phyloP scores from a whole-genome alignment of 306 rosid species.

The Ormosia emarginata region DNA sequence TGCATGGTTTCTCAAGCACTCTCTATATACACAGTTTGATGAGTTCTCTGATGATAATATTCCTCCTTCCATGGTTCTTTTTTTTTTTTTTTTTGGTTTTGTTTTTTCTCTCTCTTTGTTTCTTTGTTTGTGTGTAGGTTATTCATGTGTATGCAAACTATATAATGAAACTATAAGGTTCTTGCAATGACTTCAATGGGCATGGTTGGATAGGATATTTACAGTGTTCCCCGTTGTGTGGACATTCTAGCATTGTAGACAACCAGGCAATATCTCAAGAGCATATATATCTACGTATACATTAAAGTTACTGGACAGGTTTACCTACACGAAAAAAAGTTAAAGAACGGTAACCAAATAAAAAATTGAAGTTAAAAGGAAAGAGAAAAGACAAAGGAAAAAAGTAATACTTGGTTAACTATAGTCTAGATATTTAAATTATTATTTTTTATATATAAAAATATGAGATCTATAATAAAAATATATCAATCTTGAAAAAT shows the following conservation, averaged over 20 bases:
- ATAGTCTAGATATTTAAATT: too few species aligned
- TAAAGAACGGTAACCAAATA: not conserved
- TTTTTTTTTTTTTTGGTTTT: not conserved
- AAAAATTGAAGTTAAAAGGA: not conserved
- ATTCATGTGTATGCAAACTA: not conserved
- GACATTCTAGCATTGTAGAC: constrained; percentile 45
- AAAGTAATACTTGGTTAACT: too few species aligned
- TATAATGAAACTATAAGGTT: not conserved
- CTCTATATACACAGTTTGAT: constrained; percentile 48
- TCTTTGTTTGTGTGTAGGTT: not conserved
- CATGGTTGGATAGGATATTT: constrained; percentile 23
- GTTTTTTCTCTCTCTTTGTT: not conserved
- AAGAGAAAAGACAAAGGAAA: too few species aligned
- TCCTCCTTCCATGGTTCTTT: constrained; percentile 24
- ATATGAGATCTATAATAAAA: too few species aligned
- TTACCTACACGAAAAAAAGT: not conserved
- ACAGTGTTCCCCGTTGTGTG: constrained; percentile 40
- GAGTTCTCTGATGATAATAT: constrained; percentile 15
- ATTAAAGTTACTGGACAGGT: not conserved
- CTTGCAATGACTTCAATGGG: constrained; percentile 30
- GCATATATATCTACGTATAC: not conserved
- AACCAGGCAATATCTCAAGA: constrained; percentile 27
- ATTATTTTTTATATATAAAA: too few species aligned
- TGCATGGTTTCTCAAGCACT: constrained; percentile 88
- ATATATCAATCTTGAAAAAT: too few species aligned